Evolutionary conservation across 202 grass and related monocot genomes (phyloP), one percentile per base, ranked within the genome.

Genomic region (Musa balbisiana): DNA sequence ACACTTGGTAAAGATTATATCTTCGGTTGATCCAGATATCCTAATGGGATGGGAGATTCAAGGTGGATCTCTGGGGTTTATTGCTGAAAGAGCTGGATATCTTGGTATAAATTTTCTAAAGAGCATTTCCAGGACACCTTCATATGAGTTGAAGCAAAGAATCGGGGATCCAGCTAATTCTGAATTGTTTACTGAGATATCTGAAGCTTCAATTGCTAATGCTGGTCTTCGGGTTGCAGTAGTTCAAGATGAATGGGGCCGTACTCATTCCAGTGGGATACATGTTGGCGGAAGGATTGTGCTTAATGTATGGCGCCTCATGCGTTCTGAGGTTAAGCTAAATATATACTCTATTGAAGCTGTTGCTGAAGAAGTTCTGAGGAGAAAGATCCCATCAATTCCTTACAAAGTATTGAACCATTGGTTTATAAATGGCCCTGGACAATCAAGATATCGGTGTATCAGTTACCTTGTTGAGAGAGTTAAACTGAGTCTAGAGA

Each of bases 31-130:
- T 91, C 90, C 94, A 71, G 90, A 93, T 86, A 86, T 97, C 56
- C 49, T 93, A 79, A 86, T 91, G 0, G 94, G 94, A 64, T 97
- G 94, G 94, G 94, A 97, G 80, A 90, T 97, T 66, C 90, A 93
- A 72, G 84, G 88, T 72, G 90, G 81, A 72, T 93, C 94, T 79
- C 71, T 97, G 66, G 93, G 93, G 55, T 97, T 86, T 82, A 82
- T 97, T 85, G 82, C 90, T 73, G 93, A 97, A 88, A 90, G 93
- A 93, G 87, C 90, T 80, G 84, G 86, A 80, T 24, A 89, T 83
- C 76, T 93, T 55, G 88, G 88, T 76, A 84, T 97, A 78, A 85
- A 84, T 52, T 93, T 97, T n/a, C 81, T 93, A 67, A 91, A 89
- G 84, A 83, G 79, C 81, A 91, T 97, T 85, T 97, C 94, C 66